A percentile compares a stretch with the other conserved stretches of the same genome.
Evolutionary conservation across 2,329 filamentous ascomycete species (phyloP).

Genomic region (Colletotrichum musae): DNA sequence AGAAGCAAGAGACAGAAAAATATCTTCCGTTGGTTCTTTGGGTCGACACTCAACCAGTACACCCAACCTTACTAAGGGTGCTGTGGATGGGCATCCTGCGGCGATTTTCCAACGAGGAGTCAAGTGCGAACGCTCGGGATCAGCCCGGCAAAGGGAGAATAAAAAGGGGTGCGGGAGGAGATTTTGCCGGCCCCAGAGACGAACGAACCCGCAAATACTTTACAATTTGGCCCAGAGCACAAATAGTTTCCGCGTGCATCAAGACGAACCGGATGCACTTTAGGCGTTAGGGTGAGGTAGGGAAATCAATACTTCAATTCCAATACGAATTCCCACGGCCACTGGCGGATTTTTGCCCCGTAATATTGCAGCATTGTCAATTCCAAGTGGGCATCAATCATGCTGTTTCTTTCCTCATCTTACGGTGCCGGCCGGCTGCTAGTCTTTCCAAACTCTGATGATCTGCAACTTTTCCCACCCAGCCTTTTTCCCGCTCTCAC

Average conservation of each 20-base stretch:
- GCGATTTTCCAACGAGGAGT: not conserved
- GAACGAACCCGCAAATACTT: constrained; percentile 33
- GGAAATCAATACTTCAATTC: constrained; percentile 38
- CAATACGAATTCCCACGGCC: constrained; percentile 2
- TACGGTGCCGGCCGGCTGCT: not conserved
- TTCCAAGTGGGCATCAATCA: not conserved
- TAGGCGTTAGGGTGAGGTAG: constrained; percentile 35
- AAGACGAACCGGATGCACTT: constrained; percentile 38
- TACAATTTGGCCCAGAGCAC: constrained; percentile 21
- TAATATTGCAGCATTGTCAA: not conserved
- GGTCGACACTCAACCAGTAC: not conserved
- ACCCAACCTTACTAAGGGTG: not conserved
- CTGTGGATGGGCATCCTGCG: not conserved
- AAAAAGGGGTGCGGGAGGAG: not conserved
- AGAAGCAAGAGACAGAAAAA: not conserved
- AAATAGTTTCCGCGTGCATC: constrained; percentile 24
- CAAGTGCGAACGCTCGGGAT: constrained; percentile 4
- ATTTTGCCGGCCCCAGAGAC: not conserved
- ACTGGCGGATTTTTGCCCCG: not conserved
- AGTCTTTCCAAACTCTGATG: constrained; percentile 84
- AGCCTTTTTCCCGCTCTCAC: constrained; percentile 86
- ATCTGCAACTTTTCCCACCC: constrained; percentile 97
- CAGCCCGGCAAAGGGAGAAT: not conserved
- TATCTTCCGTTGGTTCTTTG: not conserved
- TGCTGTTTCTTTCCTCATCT: not conserved